Evolutionary conservation across 257 asterid species (phyloP).

Genomic region (Misopates orontium): DNA sequence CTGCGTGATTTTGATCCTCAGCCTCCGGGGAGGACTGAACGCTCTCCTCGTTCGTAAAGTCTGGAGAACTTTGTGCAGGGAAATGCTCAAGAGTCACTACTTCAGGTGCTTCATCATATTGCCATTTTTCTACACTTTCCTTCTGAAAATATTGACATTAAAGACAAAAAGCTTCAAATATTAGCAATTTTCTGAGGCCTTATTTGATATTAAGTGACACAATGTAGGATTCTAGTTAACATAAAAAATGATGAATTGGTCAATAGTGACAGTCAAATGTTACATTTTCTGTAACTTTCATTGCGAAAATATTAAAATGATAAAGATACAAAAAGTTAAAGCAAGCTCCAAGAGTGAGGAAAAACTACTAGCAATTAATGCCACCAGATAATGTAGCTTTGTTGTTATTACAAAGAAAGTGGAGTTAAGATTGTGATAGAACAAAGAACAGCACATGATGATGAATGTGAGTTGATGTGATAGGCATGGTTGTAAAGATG

Average conservation of each 20-base stretch:
- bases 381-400: too few relatives aligned
- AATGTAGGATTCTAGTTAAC: too few relatives aligned
- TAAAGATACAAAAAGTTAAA: too few relatives aligned
- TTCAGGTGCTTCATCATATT: constrained; percentile 72
- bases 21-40: constrained; percentile 50
- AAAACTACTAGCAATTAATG: too few relatives aligned
- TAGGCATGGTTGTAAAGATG: constrained; percentile 35
- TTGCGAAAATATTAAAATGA: too few relatives aligned
- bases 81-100: constrained; percentile 86
- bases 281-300: too few relatives aligned
- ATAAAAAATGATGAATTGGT: too few relatives aligned
- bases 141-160: constrained; percentile 35
- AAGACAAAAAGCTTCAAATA: neutral
- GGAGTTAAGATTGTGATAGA: constrained; percentile 16
- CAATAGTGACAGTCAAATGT: too few relatives aligned
- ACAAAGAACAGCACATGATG: constrained; percentile 40
- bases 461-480: constrained; percentile 29
- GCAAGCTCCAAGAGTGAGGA: too few relatives aligned
- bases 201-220: neutral
- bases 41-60: constrained; percentile 52
- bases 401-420: neutral
- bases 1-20: constrained; percentile 61
- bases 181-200: neutral
- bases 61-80: constrained; percentile 81
- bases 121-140: constrained; percentile 69